Percentiles rank a stretch among this genome's conserved stretches.
phyloP scores from a whole-genome alignment of 345 rosid genomes.

The Punica granatum region DNA sequence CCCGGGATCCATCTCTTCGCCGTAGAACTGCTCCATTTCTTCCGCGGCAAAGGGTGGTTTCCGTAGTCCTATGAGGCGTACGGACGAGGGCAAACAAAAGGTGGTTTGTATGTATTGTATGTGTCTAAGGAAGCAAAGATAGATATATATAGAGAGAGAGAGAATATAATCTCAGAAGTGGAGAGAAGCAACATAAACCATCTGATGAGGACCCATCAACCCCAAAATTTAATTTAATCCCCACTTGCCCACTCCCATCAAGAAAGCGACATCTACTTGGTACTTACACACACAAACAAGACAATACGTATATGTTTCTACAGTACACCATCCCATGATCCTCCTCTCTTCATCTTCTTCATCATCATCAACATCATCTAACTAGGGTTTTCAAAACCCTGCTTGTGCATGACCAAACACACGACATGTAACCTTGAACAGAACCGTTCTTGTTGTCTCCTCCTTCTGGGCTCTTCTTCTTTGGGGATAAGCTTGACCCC shows the following conservation, averaged over 20 bases:
- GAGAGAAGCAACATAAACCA: conserved; percentile 44
- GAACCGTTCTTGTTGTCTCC: not conserved
- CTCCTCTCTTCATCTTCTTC: too few species aligned
- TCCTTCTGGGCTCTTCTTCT: not conserved
- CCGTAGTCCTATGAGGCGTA: conserved; percentile 18
- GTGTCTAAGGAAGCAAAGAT: conserved; percentile 6
- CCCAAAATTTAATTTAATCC: not conserved
- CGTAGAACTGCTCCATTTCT: not conserved
- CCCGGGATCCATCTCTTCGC: not conserved
- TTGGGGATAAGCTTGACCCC: too few species aligned
- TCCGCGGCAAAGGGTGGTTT: conserved; percentile 12
- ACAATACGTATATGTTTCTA: too few species aligned
- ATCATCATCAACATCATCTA: too few species aligned
- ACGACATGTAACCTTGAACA: too few species aligned
- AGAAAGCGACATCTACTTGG: conserved; percentile 5
- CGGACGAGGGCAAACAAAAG: conserved; percentile 39
- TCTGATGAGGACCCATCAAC: conserved; percentile 17
- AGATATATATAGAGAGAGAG: conserved; percentile 28
- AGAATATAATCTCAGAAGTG: conserved; percentile 21
- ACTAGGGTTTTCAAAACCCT: too few species aligned
- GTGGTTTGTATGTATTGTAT: too few species aligned
- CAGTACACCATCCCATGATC: too few species aligned
- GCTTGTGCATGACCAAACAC: too few species aligned
- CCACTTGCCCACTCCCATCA: conserved; percentile 1
- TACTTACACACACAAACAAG: too few species aligned